Percentiles rank a stretch among this genome's conserved stretches.
Conservation (phyloP, 768 basidiomycete species). For the Mycena kentingensis region DNA sequence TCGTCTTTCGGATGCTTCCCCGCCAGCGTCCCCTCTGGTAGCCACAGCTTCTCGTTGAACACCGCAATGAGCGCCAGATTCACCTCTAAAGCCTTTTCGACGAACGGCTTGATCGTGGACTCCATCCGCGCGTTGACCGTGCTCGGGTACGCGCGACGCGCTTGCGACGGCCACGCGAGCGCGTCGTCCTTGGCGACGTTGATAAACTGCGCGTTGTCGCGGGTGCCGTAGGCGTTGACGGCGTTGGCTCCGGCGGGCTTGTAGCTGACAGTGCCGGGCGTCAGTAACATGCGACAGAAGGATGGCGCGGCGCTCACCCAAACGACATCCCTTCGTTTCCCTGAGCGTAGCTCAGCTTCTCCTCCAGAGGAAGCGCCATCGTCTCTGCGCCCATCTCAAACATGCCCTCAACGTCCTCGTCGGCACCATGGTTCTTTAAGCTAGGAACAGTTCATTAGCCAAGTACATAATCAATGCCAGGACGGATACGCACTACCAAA, state of each 20-base stretch:
- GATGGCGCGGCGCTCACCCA: constrained; percentile 31
- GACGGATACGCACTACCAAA: constrained; percentile 47
- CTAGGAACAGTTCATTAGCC: constrained; percentile 22
- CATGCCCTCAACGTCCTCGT: constrained; percentile 40
- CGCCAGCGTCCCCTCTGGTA: constrained; percentile 43
- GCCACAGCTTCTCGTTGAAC: constrained; percentile 45
- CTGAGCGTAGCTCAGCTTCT: constrained; percentile 47
- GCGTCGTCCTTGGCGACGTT: constrained; percentile 55
- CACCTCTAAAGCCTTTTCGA: constrained; percentile 30
- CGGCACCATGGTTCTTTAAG: constrained; percentile 46
- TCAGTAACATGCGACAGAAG: not conserved
- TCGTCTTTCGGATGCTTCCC: constrained; percentile 37
- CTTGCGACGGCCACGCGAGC: constrained; percentile 43
- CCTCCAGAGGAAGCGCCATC: constrained; percentile 42
- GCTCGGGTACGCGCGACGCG: constrained; percentile 46
- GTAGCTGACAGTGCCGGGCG: constrained; percentile 31
- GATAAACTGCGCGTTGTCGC: constrained; percentile 48
- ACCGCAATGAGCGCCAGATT: constrained; percentile 42
- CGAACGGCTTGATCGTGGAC: constrained; percentile 29
- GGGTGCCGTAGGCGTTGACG: constrained; percentile 45
- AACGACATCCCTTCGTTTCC: constrained; percentile 43
- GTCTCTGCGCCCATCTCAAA: constrained; percentile 45
- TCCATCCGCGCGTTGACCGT: constrained; percentile 43
- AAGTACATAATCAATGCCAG: not conserved
- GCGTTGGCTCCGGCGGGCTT: constrained; percentile 49